Evolutionary conservation across 495 filamentous ascomycete genomes (phyloP).

Genomic region (Aspergillus kassunensis): DNA sequence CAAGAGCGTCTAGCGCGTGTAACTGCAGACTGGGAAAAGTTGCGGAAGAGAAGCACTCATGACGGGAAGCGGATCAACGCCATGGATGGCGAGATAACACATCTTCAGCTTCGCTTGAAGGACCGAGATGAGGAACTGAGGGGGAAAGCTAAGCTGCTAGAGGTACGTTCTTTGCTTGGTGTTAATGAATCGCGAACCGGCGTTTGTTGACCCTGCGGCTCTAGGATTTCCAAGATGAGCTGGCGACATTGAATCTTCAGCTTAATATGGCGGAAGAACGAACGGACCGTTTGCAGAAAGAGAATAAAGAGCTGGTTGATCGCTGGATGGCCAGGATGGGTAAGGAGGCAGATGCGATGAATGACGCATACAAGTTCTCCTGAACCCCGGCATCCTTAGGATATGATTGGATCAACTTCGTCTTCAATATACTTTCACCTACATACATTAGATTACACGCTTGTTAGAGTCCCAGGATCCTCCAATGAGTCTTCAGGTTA

Average conservation of each 20-base stretch:
- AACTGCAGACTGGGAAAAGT: slow-evolving; percentile 56
- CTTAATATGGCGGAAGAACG: slow-evolving; percentile 79
- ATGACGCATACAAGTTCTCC: slow-evolving; percentile 52
- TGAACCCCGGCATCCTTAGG: slow-evolving; percentile 8
- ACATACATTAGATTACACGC: no score
- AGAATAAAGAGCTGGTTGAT: slow-evolving; percentile 84
- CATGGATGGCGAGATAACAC: slow-evolving; percentile 59
- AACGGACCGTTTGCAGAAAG: slow-evolving; percentile 61
- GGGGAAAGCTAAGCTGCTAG: slow-evolving; percentile 75
- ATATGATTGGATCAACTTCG: no score
- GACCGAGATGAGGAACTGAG: slow-evolving; percentile 83
- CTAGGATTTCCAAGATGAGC: slow-evolving; percentile 85
- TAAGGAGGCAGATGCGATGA: slow-evolving; percentile 85
- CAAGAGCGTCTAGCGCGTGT: slow-evolving; percentile 55
- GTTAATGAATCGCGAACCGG: not conserved
- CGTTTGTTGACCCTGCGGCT: slow-evolving; percentile 1
- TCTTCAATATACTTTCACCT: no score
- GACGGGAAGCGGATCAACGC: slow-evolving; percentile 56
- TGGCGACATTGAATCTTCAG: slow-evolving; percentile 78
- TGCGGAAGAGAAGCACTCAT: slow-evolving; percentile 51
- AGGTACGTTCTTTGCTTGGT: slow-evolving; percentile 45
- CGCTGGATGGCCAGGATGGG: slow-evolving; percentile 87
- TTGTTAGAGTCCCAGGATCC: no score
- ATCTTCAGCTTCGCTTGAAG: slow-evolving; percentile 57
- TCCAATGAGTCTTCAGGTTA: no score